These are phyloP conservation scores for Meyerozyma guilliermondii DNA, from an alignment of 1,139 yeast genomes.

Conservation along the genomic window DNA sequence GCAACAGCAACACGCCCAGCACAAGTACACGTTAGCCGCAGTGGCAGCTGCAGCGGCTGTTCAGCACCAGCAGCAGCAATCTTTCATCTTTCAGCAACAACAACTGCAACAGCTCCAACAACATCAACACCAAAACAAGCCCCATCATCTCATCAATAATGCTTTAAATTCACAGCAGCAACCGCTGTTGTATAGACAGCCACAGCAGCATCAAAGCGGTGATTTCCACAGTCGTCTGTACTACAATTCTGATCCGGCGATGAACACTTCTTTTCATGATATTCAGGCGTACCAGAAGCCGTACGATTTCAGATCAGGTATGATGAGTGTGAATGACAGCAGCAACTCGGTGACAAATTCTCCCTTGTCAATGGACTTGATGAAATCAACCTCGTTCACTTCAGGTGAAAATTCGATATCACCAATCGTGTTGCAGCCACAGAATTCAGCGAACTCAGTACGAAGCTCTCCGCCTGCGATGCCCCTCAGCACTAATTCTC, in stretches of 20 bases:
- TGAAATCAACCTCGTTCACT: background rate
- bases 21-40: constrained; percentile 24
- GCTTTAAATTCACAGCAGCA: constrained; percentile 4
- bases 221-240: background rate
- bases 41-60: constrained; percentile 29
- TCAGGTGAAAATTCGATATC: background rate
- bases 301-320: constrained; percentile 6
- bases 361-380: background rate
- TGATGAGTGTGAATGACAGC: constrained; percentile 17
- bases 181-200: constrained; percentile 3
- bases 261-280: constrained; percentile 1
- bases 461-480: background rate
- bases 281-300: constrained; percentile 6
- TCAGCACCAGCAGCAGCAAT: constrained; percentile 14
- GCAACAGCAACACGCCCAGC: constrained; percentile 9
- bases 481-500: background rate
- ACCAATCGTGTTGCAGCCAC: background rate
- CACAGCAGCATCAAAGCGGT: constrained; percentile 5
- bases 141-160: constrained; percentile 7
- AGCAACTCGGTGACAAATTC: constrained; percentile 20
- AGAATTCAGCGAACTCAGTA: background rate
- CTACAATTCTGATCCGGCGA: background rate
- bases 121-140: constrained; percentile 9
- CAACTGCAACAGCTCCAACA: constrained; percentile 3
- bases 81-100: constrained; percentile 11